Base-by-base conservation (phyloP, 2,329 filamentous ascomycete genomes). In the Fusarium armeniacum region DNA sequence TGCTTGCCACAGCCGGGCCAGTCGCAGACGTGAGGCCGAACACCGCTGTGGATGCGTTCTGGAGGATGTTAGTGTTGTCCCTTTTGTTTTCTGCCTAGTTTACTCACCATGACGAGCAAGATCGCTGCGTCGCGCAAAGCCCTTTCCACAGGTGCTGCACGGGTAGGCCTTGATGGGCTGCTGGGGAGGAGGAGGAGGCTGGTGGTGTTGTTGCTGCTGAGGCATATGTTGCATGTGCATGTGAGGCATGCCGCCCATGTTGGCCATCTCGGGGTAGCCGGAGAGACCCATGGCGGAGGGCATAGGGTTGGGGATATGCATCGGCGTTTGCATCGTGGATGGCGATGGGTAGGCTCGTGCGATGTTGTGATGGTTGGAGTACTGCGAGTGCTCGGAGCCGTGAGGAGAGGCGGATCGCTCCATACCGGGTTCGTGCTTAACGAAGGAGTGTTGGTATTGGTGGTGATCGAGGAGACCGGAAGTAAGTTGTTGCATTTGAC, bases 1-100 rank as follows among this genome's bases (percentile, higher is more conserved):
- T 95, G 93, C 81, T 98, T 99, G 70, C 93, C 93, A 79, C 96
- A 99, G 55, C 89, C 90, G 41, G 91, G 91, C 62, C 89, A 93
- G 75, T 98, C 94, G 81, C 96, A 99, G 51, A 95, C 91, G 78
- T 99, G 96, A 50, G 96, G 96, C 62, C 95, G 87, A 61, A 94
- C 87, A 46, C 95, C 95, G 65, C 90, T 97, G 81, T 99, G 96
- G 72, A 99, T 99, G 46, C 96, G 93, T 82, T 98, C 95, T 98
- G 74, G 93, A 41, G 55, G 16, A 52, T 44, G 69, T 79, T 70
- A 80, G 78, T 40, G 49, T 32, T 30, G 30, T 22, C 35, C 16
- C n/a, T 36, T 36, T 28, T n/a, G 20, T 15, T 30, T 10, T 20
- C 28, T 43, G 9, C 24, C 8, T n/a, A 32, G 20, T 40, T 50